Base-by-base conservation (phyloP, 2,329 filamentous ascomycete genomes). In the Aspergillus cejpii region DNA sequence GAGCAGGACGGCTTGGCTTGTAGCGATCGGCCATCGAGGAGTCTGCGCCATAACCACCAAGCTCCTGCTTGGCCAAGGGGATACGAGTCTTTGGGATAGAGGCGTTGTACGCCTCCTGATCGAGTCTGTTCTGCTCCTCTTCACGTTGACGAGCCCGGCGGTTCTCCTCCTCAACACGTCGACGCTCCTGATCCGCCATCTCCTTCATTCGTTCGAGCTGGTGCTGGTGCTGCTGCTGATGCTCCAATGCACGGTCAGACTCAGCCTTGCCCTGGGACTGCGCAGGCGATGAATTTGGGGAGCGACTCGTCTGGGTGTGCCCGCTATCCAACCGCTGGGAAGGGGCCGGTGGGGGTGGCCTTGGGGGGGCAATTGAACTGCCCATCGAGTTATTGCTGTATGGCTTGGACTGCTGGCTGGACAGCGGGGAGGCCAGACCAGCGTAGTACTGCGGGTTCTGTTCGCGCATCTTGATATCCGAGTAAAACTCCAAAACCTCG, bases 71-170 rank as follows among this genome's bases (percentile, higher is more conserved):
- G 24, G 90, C 89, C 53, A 92, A 61, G 2, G 87, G 87, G 8
- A 82, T 71, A 63, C 87, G 87, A 51, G 78, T 83, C 73, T 94
- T 85, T 24, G 89, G 91, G 48, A 96, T 71, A 19, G 87, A 88
- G 27, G 87, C 85, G 65, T 97, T 95, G 68, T 95, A 96, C 14
- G 82, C 87, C 62, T 92, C 89, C 55, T 87, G 75, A 41, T 95
- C 88, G 53, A 84, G 80, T 43, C 86, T 78, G 43, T 78, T 78
- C 58, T 83, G 79, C 56, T 88, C 84, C 51, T 70, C 67, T 44
- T 68, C 61, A 14, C 66, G 64, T 43, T 69, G 63, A 20, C 69
- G 62, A 43, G 62, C 57, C 28, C 65, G 67, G 29, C 82, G 79
- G 27, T 69, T 67, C 24, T 77, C 70, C 53, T 85, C 80, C 59